Percentiles rank a stretch among this genome's conserved stretches.
Conservation (phyloP, 1,284 basidiomycete genomes). For the Ustilago cynodontis region DNA sequence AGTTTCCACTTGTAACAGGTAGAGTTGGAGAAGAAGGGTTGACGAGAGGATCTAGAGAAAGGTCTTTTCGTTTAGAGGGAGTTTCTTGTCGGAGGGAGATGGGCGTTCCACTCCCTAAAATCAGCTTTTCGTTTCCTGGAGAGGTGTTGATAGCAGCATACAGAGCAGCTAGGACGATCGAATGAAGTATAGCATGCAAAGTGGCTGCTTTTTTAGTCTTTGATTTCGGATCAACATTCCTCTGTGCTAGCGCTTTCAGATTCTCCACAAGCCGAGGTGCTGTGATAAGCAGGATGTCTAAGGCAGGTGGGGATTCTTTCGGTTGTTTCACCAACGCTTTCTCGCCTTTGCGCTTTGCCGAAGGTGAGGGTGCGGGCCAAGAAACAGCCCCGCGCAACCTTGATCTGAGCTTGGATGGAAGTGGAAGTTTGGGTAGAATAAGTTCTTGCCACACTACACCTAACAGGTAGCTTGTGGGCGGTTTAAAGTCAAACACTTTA, state of each 20-base stretch:
- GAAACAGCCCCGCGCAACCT: constrained; percentile 11
- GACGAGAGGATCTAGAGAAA: background rate
- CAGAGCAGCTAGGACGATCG: constrained; percentile 21
- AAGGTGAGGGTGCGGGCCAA: constrained; percentile 20
- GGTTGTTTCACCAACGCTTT: constrained; percentile 5
- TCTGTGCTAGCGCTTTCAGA: constrained; percentile 15
- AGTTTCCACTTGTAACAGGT: constrained; percentile 29
- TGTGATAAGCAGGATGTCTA: constrained; percentile 14
- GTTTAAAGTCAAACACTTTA: constrained; percentile 33
- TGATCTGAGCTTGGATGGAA: constrained; percentile 8
- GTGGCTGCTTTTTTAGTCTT: constrained; percentile 21
- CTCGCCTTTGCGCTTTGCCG: background rate
- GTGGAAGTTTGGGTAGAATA: constrained; percentile 26
- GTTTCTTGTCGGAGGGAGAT: constrained; percentile 23
- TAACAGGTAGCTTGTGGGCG: constrained; percentile 19
- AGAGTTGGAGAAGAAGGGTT: background rate
- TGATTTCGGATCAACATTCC: constrained; percentile 6
- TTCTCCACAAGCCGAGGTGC: constrained; percentile 25
- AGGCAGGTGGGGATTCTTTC: background rate
- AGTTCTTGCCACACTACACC: constrained; percentile 22
- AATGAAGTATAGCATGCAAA: constrained; percentile 33
- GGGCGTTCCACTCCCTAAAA: constrained; percentile 22
- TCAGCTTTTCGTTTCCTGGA: background rate
- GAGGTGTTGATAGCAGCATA: constrained; percentile 18
- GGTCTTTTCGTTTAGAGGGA: background rate